A percentile compares a stretch with the other conserved stretches of the same genome.
Conservation (phyloP, 2,329 filamentous ascomycete genomes). For the Ceratocystiopsis minuta region DNA sequence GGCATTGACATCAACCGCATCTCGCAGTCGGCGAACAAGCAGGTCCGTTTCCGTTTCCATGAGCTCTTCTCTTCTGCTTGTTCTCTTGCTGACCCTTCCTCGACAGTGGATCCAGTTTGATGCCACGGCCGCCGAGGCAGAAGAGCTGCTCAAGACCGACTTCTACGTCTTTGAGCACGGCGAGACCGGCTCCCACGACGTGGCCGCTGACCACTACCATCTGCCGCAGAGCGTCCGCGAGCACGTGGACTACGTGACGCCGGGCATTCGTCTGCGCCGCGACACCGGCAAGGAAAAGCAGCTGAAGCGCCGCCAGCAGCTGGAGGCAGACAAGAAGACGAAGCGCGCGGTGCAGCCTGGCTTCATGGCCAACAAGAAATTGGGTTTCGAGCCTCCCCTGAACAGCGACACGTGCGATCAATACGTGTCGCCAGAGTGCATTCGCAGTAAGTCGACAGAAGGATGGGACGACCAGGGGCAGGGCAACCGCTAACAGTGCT, state of each 20-base stretch:
- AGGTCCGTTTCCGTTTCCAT: too few relatives aligned
- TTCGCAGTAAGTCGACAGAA: constrained; percentile 3
- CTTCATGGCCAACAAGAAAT: too few relatives aligned
- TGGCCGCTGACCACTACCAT: constrained; percentile 17
- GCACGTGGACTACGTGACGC: constrained; percentile 38
- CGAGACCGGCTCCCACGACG: constrained; percentile 8
- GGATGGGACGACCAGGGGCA: too few relatives aligned
- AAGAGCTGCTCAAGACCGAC: constrained; percentile 12
- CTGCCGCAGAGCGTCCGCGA: constrained; percentile 26
- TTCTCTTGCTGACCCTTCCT: too few relatives aligned
- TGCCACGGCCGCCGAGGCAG: constrained; percentile 12
- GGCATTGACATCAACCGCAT: constrained; percentile 13
- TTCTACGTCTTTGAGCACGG: constrained; percentile 12
- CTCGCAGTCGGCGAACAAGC: constrained; percentile 10
- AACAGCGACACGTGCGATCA: constrained; percentile 9
- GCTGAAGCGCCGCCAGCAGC: not conserved
- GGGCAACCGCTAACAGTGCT: not conserved
- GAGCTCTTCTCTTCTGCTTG: too few relatives aligned
- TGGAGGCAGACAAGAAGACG: not conserved
- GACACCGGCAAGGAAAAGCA: constrained; percentile 1
- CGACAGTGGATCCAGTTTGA: constrained; percentile 15
- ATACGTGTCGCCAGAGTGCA: constrained; percentile 8
- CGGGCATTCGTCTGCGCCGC: constrained; percentile 30
- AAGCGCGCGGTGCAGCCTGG: too few relatives aligned
- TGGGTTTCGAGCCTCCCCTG: constrained; percentile 3